A percentile compares a stretch with the other conserved stretches of the same genome.
Conservation (phyloP, 2,329 filamentous ascomycete species). For the Cadophora sp. region DNA sequence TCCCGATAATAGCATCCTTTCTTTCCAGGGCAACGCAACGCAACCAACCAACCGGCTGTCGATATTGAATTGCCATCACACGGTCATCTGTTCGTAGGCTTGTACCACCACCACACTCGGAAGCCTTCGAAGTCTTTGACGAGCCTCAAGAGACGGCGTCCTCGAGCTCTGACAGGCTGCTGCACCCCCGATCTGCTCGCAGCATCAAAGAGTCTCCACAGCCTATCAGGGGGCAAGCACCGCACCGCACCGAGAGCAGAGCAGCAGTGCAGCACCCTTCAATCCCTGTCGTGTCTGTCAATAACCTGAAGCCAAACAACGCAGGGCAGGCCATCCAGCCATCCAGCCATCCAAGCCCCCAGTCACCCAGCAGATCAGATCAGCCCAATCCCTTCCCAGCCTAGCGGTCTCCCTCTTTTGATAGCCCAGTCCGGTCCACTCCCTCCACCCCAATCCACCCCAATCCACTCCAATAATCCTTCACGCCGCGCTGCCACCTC, state of each 20-base stretch:
- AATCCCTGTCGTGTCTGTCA: neutral
- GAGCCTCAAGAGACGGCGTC: neutral
- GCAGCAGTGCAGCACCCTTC: neutral
- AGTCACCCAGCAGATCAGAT: neutral
- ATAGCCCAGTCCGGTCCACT: neutral
- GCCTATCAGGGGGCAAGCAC: constrained; percentile 10
- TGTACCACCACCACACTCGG: neutral
- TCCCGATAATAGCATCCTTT: no score
- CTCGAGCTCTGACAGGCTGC: constrained; percentile 11
- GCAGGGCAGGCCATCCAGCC: no score
- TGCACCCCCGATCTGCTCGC: neutral
- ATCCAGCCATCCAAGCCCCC: no score
- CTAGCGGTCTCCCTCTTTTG: neutral
- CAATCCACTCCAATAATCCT: constrained; percentile 2
- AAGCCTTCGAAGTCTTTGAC: neutral
- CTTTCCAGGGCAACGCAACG: no score
- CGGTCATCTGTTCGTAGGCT: neutral
- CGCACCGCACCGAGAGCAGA: neutral
- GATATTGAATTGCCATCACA: neutral
- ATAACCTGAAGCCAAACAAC: neutral
- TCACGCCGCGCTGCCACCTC: neutral
- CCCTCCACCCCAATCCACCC: neutral
- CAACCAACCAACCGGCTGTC: neutral
- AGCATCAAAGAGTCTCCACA: constrained; percentile 4
- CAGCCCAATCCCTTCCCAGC: neutral